phyloP scores from a whole-genome alignment of 306 rosid species.

The Sechiopsis laciniata region DNA sequence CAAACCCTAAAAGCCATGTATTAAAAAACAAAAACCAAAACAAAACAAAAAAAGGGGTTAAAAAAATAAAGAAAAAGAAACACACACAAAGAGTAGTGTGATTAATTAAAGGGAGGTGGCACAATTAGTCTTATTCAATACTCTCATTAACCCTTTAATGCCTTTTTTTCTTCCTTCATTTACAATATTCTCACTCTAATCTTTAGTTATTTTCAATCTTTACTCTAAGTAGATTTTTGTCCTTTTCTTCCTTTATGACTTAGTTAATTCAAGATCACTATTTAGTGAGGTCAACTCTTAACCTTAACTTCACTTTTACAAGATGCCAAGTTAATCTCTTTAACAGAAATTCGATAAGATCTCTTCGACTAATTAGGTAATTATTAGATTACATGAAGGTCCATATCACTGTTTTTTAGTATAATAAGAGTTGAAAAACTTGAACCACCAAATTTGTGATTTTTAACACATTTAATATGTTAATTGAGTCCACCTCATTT shows the following conservation, averaged over 20 bases:
- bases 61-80: neutral
- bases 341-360: neutral
- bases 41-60: neutral
- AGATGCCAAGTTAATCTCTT: neutral
- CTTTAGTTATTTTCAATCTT: too few species aligned
- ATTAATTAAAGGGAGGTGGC: slow-evolving; percentile 14
- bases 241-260: neutral
- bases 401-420: too few species aligned
- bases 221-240: neutral
- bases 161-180: slow-evolving; percentile 1
- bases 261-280: neutral
- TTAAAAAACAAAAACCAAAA: slow-evolving; percentile 19
- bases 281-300: neutral
- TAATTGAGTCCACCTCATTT: too few species aligned
- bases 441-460: too few species aligned
- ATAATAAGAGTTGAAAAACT: too few species aligned
- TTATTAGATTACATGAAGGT: too few species aligned
- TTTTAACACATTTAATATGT: too few species aligned
- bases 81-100: neutral
- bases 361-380: neutral
- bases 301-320: neutral
- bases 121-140: slow-evolving; percentile 10
- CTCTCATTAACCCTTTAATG: neutral
- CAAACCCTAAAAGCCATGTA: slow-evolving; percentile 46
- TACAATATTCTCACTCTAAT: neutral